Evolutionary conservation across 345 rosid species (phyloP).

Genomic region (Isatis tinctoria): DNA sequence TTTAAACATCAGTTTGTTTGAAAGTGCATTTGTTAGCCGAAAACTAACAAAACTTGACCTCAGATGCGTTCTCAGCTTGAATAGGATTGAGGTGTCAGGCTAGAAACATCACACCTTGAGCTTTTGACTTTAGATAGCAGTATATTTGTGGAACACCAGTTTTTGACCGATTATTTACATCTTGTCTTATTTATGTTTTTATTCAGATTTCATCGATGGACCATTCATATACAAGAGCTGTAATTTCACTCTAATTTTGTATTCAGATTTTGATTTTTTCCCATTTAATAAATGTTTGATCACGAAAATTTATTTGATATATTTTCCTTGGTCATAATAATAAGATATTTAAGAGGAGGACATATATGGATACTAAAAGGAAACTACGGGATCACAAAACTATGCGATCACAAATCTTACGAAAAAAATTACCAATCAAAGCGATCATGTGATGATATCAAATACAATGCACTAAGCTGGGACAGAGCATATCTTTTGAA

Average conservation of each 20-base stretch:
- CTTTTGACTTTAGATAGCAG: background rate
- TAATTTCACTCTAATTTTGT: background rate
- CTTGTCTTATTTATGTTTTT: no score
- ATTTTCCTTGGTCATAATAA: no score
- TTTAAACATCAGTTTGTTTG: no score
- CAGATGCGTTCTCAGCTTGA: background rate
- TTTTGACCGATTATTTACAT: background rate
- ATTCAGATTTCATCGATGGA: background rate
- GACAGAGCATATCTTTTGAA: slow-evolving; percentile 22
- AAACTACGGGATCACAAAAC: background rate
- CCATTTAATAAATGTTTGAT: no score
- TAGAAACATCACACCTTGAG: background rate
- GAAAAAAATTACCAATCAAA: background rate
- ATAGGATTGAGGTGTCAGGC: background rate
- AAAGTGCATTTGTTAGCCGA: background rate
- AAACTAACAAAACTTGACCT: background rate
- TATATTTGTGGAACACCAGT: background rate
- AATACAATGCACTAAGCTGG: background rate
- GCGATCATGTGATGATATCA: background rate
- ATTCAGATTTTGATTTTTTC: background rate
- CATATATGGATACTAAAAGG: background rate
- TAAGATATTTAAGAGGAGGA: background rate
- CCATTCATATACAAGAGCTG: background rate
- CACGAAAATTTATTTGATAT: no score
- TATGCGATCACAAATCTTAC: background rate